These are phyloP conservation scores for Lachnellula arida DNA, from an alignment of 2,329 filamentous ascomycete genomes.

Conservation along the genomic window DNA sequence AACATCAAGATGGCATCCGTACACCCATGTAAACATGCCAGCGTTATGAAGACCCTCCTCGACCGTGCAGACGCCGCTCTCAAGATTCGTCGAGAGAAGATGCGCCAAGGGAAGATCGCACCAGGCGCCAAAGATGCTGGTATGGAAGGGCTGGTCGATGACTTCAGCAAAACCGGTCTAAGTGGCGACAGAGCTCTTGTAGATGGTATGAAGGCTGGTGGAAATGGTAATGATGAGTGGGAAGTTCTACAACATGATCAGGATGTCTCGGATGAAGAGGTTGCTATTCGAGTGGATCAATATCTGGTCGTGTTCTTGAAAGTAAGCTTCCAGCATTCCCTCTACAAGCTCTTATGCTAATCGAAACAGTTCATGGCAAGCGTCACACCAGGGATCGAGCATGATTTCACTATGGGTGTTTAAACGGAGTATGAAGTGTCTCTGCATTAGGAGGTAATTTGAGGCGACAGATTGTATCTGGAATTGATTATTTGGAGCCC, in stretches of 20 bases:
- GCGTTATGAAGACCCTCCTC: constrained; percentile 95
- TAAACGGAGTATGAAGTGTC: constrained; percentile 38
- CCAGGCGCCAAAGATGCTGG: constrained; percentile 47
- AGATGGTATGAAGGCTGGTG: constrained; percentile 44
- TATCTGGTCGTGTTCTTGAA: constrained; percentile 85
- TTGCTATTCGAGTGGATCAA: constrained; percentile 82
- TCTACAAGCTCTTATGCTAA: constrained; percentile 7
- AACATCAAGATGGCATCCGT: constrained; percentile 94
- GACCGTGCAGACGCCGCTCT: constrained; percentile 92
- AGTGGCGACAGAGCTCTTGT: constrained; percentile 41
- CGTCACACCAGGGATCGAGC: constrained; percentile 94
- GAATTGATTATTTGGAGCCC: not conserved
- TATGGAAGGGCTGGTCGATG: constrained; percentile 82
- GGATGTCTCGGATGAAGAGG: constrained; percentile 64
- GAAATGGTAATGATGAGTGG: constrained; percentile 55
- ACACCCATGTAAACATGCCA: constrained; percentile 94
- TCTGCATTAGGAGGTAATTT: not conserved
- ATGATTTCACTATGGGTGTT: constrained; percentile 96
- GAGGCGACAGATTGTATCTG: not conserved
- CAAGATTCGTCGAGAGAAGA: constrained; percentile 80
- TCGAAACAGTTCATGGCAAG: constrained; percentile 69
- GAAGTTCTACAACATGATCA: constrained; percentile 59
- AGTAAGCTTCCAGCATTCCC: constrained; percentile 36
- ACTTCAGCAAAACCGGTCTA: constrained; percentile 62
- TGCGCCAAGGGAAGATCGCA: constrained; percentile 54